phyloP scores from a whole-genome alignment of 768 basidiomycete genomes.

The Suillus variegatus region DNA sequence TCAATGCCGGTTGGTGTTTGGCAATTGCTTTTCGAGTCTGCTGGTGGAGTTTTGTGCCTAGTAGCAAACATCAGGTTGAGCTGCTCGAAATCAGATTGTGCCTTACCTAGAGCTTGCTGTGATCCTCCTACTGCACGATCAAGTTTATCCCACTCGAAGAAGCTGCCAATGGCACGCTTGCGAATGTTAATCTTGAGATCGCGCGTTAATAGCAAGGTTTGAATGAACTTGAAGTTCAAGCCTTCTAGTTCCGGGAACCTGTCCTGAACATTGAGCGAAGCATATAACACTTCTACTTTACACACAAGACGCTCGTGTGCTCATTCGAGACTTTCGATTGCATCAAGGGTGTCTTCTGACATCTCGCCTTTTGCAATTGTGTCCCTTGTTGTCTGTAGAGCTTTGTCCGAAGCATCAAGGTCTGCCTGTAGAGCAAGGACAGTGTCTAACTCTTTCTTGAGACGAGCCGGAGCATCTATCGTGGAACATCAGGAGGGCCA shows the following conservation, averaged over 20 bases:
- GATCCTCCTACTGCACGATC: conserved; percentile 36
- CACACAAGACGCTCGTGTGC: conserved; percentile 17
- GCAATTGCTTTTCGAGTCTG: conserved; percentile 13
- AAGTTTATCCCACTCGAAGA: conserved; percentile 38
- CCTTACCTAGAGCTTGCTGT: conserved; percentile 33
- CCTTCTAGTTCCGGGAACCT: conserved; percentile 34
- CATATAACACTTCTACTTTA: conserved; percentile 34
- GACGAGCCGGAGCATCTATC: conserved; percentile 26
- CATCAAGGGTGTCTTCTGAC: conserved; percentile 8
- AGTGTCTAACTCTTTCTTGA: conserved; percentile 35
- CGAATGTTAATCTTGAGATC: conserved; percentile 14
- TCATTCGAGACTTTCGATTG: conserved; percentile 21
- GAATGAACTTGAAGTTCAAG: conserved; percentile 16
- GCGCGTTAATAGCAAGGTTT: conserved; percentile 9
- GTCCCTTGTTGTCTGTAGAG: conserved; percentile 16
- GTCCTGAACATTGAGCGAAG: conserved; percentile 33
- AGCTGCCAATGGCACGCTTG: conserved; percentile 13
- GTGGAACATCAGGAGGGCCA: background rate
- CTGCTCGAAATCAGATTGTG: conserved; percentile 17
- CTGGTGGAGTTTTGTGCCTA: conserved; percentile 26
- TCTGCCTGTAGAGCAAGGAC: conserved; percentile 33
- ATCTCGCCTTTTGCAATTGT: conserved; percentile 11
- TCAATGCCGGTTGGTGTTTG: background rate
- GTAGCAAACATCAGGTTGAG: no score
- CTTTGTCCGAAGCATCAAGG: conserved; percentile 24